Base-by-base conservation (phyloP, 495 filamentous ascomycete genomes). In the Wilcoxina mikolae region DNA sequence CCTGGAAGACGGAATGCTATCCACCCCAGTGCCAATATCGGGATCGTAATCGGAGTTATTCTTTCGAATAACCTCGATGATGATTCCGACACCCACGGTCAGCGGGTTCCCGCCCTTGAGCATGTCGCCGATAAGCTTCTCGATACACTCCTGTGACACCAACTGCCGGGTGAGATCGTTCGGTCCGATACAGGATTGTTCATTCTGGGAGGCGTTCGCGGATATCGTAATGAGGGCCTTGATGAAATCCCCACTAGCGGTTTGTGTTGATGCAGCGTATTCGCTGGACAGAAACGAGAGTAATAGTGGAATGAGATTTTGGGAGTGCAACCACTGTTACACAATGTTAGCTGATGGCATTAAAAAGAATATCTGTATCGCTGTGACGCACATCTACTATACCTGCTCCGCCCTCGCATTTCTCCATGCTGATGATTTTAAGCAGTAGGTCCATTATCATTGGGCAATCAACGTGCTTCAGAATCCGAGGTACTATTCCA, bases 31-130 rank as follows among this genome's bases (percentile, higher is more conserved):
- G 42, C 84, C 76, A 57, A 84, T 82, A 58, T 96, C 93, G 2
- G 88, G 84, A 60, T 99, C 91, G 63, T 99, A 99, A 68, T 99
- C 91, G 0, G 93, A 96, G 64, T 99, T 99, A 64, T 99, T 99
- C 71, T 99, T 99, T 47, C 91, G 78, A 62, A 99, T 99, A 25
- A 99, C 91, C 68, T 99, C 91, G 58, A 99, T 96, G 11, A 99
- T 78, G 58, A 95, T 95, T 15, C 93, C 91, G 26, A 99, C 91
- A 18, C 91, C 93, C 35, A 96, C 94, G 0, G 91, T 96, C 53
- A 99, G 71, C 3, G 91, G 83, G 60, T 96, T 96, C 38, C 91
- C 93, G 25, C 91, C 91, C 28, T 81, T 78, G 18, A 96, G 79
- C 91, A 99, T 99, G 57, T 91, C 84, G 23, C 73, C 71, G 53